Conservation (phyloP, 208 protist genomes). For the Trypanosoma vivax region DNA sequence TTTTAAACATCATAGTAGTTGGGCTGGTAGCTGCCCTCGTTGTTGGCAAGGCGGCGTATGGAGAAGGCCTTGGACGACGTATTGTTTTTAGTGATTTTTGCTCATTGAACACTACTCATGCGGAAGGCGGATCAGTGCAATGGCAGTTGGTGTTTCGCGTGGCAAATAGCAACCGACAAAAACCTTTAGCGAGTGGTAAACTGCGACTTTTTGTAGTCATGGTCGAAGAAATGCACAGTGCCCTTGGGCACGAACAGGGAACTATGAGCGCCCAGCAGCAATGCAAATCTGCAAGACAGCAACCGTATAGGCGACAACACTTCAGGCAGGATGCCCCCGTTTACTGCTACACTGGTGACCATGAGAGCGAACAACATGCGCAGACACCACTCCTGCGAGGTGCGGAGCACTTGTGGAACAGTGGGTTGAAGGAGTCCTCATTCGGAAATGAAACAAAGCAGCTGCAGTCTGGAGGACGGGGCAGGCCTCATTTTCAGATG, state of each 20-base stretch:
- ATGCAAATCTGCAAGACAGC: too few relatives aligned
- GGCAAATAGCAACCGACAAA: constrained; percentile 59
- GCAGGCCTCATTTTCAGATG: too few relatives aligned
- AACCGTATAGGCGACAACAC: too few relatives aligned
- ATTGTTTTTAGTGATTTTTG: constrained; percentile 83
- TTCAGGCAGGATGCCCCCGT: too few relatives aligned
- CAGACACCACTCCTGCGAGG: too few relatives aligned
- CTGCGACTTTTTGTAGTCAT: constrained; percentile 71
- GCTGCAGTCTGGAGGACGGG: too few relatives aligned
- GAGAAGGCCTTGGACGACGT: constrained; percentile 50
- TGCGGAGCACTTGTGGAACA: too few relatives aligned
- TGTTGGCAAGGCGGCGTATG: constrained; percentile 76
- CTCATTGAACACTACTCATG: constrained; percentile 42
- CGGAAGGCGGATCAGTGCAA: constrained; percentile 14
- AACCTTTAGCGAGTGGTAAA: constrained; percentile 45
- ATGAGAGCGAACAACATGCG: too few relatives aligned
- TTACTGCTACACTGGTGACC: too few relatives aligned
- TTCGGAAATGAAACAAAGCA: too few relatives aligned
- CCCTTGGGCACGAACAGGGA: constrained; percentile 31
- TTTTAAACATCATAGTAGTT: constrained; percentile 80
- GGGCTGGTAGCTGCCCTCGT: constrained; percentile 77
- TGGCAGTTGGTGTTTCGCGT: constrained; percentile 74
- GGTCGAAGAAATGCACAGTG: constrained; percentile 42
- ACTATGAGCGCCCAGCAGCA: constrained; percentile 6
- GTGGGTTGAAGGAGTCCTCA: too few relatives aligned